These are phyloP conservation scores for Pisolithus marmoratus DNA, from an alignment of 768 basidiomycete genomes.

Conservation along the genomic window DNA sequence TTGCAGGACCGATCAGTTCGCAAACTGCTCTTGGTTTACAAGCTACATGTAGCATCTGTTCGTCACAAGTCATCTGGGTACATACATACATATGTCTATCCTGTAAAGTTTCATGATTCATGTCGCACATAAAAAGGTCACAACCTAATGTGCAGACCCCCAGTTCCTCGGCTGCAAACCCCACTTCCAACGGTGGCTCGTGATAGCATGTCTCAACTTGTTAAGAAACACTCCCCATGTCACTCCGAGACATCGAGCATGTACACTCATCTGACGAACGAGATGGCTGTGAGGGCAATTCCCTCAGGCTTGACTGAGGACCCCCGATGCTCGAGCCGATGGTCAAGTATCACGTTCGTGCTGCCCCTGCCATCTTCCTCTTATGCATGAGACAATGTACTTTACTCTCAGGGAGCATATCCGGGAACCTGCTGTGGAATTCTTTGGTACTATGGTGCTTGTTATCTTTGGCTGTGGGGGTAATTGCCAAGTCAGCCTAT, in stretches of 20 bases:
- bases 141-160: too few relatives aligned
- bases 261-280: constrained; percentile 3
- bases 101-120: too few relatives aligned
- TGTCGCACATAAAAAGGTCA: too few relatives aligned
- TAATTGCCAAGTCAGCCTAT: constrained; percentile 51
- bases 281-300: not conserved
- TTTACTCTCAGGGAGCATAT: constrained; percentile 33
- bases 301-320: too few relatives aligned
- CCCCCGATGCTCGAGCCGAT: constrained; percentile 36
- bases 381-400: not conserved
- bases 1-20: too few relatives aligned
- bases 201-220: constrained; percentile 17
- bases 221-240: constrained; percentile 10
- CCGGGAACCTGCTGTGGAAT: constrained; percentile 62
- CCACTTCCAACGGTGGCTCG: too few relatives aligned
- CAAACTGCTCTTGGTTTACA: too few relatives aligned
- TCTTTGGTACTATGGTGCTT: constrained; percentile 54
- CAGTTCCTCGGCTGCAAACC: too few relatives aligned
- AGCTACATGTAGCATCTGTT: too few relatives aligned
- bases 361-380: not conserved
- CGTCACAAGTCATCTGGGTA: too few relatives aligned
- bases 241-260: constrained; percentile 16
- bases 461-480: too few relatives aligned
- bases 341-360: constrained; percentile 49
- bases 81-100: too few relatives aligned